Conservation (phyloP, 345 rosid species). For the Aegle marmelos region DNA sequence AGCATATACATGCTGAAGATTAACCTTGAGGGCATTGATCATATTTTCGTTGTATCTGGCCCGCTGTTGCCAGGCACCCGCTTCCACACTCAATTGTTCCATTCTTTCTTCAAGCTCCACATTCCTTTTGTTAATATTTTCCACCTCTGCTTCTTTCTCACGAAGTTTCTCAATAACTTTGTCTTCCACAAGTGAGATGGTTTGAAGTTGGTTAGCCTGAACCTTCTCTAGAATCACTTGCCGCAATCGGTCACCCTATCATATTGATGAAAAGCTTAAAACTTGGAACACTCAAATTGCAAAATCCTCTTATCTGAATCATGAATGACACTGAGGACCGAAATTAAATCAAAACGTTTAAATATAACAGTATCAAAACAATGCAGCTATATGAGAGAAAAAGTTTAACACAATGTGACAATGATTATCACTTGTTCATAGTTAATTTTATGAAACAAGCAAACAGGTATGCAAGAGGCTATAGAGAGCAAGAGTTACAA, state of each 20-base stretch:
- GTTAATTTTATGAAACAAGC: not conserved
- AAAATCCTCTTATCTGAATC: not conserved
- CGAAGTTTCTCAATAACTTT: slow-evolving; percentile 53
- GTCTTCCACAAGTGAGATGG: slow-evolving; percentile 59
- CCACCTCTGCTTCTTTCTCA: slow-evolving; percentile 73
- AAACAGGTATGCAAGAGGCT: not conserved
- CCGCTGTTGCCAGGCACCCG: slow-evolving; percentile 74
- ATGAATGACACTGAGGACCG: not conserved
- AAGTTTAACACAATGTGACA: not conserved
- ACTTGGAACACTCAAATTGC: not conserved
- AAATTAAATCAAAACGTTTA: not conserved
- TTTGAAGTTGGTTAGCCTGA: slow-evolving; percentile 53
- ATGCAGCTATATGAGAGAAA: not conserved
- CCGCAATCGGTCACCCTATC: slow-evolving; percentile 59
- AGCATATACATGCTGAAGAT: slow-evolving; percentile 68
- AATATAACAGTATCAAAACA: not conserved
- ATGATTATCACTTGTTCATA: not conserved
- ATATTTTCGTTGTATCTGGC: slow-evolving; percentile 70
- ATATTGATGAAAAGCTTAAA: slow-evolving; percentile 11
- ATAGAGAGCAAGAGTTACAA: not conserved
- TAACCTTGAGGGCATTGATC: slow-evolving; percentile 59
- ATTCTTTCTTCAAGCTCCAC: slow-evolving; percentile 71
- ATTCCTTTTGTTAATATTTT: slow-evolving; percentile 62
- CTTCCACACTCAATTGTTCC: slow-evolving; percentile 67
- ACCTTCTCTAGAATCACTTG: slow-evolving; percentile 57